Evolutionary conservation across 352 stramenopile species (phyloP).

Genomic region (Elongisporangium anandrum): DNA sequence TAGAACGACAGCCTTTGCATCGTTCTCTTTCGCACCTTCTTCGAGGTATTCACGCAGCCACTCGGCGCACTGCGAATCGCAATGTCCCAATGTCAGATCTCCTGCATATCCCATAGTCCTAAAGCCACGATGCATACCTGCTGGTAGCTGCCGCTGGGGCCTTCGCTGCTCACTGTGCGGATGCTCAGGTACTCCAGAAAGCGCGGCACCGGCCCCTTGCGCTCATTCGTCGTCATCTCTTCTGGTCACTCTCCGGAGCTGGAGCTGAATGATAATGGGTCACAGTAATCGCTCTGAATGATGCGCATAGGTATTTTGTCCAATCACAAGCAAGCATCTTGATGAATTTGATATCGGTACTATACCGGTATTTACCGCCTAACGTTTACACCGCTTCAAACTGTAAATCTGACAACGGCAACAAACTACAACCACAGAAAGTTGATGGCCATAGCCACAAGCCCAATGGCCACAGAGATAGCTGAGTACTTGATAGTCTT

Average conservation of each 20-base stretch:
- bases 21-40: conserved; percentile 21
- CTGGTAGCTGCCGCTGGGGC: conserved; percentile 58
- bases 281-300: background rate
- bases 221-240: conserved; percentile 8
- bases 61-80: conserved; percentile 30
- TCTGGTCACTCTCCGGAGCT: too few species aligned
- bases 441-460: background rate
- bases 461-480: background rate
- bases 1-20: background rate
- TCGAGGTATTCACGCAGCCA: conserved; percentile 59
- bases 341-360: too few species aligned
- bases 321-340: background rate
- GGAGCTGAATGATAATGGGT: too few species aligned
- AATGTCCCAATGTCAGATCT: background rate
- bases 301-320: background rate
- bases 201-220: conserved; percentile 34
- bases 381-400: too few species aligned
- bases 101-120: background rate
- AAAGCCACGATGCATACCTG: conserved; percentile 19
- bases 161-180: conserved; percentile 70
- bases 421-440: background rate
- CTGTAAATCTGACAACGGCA: background rate
- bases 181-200: conserved; percentile 80
- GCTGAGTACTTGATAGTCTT: background rate
- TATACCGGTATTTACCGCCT: too few species aligned